Base-by-base conservation (phyloP, 1,139 yeast species). In the Geotrichum restrictum region DNA sequence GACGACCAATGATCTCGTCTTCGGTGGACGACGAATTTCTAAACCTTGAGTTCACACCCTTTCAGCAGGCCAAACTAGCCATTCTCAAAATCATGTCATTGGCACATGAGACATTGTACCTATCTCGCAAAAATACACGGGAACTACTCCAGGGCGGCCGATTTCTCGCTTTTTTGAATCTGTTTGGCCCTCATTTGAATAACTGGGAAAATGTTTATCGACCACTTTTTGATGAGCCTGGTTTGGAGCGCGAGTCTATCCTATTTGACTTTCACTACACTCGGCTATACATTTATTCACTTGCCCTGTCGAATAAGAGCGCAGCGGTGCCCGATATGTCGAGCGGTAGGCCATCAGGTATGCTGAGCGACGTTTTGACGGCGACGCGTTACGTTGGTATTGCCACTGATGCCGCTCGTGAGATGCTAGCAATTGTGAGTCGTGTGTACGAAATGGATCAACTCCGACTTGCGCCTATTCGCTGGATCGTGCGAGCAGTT, bases 401-500 rank as follows among this genome's bases (percentile, higher is more conserved):
- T 57, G 97, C 97, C 0, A 87, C 85, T 58, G 80, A 76, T 55
- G 85, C 97, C 0, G 96, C 97, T 0, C 84, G 84, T 61, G 95
- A 86, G 62, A 80, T 88, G 66, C 70, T 89, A 37, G 77, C 79
- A 31, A 84, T 85, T 2, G 88, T 93, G 1, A 81, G 81, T 53
- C 72, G 95, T 41, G 82, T 88, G 2, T 88, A 85, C 62, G 62
- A 61, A 10, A 71, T 84, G 57, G 80, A 79, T 57, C 71, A 83
- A 73, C 71, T 88, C 51, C 74, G 83, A 56, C 85, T 78, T 63
- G 88, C 91, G 82, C 96, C 98, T 0, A 91, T 88, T 13, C 74
- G 96, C 58, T 89, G 96, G 96, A 82, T 86, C 3, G 85, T 89
- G 0, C 74, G 96, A 55, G 82, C 88, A 36, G 91, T 91, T n/a